phyloP scores from a whole-genome alignment of 805 yeast species.

The Candida insectalens region DNA sequence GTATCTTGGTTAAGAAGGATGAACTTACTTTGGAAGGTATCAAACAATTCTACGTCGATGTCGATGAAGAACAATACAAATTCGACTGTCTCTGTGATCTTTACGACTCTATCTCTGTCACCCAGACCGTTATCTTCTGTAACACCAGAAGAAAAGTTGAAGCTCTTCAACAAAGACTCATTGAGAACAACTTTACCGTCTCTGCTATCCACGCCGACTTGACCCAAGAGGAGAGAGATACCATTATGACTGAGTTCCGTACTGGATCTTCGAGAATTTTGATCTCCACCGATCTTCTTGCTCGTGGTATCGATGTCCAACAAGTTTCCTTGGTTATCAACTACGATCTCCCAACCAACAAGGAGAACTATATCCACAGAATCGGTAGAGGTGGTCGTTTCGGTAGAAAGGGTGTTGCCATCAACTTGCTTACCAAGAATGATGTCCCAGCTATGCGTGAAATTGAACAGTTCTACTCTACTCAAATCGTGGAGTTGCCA shows the following conservation, averaged over 20 bases:
- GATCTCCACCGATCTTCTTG: slow-evolving; percentile 95
- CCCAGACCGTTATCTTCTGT: slow-evolving; percentile 97
- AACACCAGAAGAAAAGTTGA: slow-evolving; percentile 94
- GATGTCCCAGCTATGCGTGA: slow-evolving; percentile 71
- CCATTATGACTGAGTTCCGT: slow-evolving; percentile 93
- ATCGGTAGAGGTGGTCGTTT: slow-evolving; percentile 98
- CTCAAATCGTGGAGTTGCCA: slow-evolving; percentile 72
- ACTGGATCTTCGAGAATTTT: slow-evolving; percentile 86
- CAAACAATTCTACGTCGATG: slow-evolving; percentile 83
- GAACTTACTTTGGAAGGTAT: slow-evolving; percentile 92
- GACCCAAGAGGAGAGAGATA: slow-evolving; percentile 91
- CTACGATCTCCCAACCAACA: slow-evolving; percentile 87
- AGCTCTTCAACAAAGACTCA: slow-evolving; percentile 75
- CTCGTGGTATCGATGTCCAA: slow-evolving; percentile 98
- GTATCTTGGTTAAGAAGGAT: slow-evolving; percentile 89
- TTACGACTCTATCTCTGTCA: slow-evolving; percentile 89
- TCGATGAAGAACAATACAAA: slow-evolving; percentile 89
- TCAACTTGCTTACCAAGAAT: slow-evolving; percentile 79
- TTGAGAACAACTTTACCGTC: slow-evolving; percentile 77
- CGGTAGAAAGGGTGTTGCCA: slow-evolving; percentile 98
- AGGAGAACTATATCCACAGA: slow-evolving; percentile 94
- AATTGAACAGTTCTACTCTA: slow-evolving; percentile 63
- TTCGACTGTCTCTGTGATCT: slow-evolving; percentile 90
- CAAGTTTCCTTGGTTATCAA: slow-evolving; percentile 93
- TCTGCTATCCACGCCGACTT: slow-evolving; percentile 96